Percentiles rank a stretch among this genome's conserved stretches.
phyloP scores from a whole-genome alignment of 2,329 filamentous ascomycete genomes.

The Aspergillus novoparasiticus region DNA sequence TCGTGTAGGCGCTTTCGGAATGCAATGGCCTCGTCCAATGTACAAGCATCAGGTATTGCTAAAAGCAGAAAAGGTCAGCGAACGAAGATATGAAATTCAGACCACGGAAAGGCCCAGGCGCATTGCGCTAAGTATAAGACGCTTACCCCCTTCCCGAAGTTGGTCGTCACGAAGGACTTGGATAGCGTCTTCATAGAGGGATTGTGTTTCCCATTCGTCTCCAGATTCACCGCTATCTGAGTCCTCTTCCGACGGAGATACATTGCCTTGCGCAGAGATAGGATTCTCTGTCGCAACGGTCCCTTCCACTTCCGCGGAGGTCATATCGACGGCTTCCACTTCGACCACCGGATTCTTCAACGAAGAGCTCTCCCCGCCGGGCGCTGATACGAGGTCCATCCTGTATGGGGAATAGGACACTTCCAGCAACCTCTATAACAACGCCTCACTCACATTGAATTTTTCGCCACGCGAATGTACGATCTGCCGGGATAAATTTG shows the following conservation, averaged over 20 bases:
- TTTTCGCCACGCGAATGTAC: slow-evolving; percentile 28
- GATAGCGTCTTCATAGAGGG: slow-evolving; percentile 64
- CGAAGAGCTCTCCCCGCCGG: slow-evolving; percentile 34
- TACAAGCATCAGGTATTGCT: slow-evolving; percentile 59
- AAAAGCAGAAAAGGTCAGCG: slow-evolving; percentile 1
- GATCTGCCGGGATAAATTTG: slow-evolving; percentile 29
- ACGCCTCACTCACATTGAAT: slow-evolving; percentile 34
- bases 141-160: slow-evolving; percentile 52
- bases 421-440: slow-evolving; percentile 35
- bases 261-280: slow-evolving; percentile 32
- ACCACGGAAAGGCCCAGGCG: slow-evolving; percentile 20
- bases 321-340: slow-evolving; percentile 37
- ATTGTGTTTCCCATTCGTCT: slow-evolving; percentile 63
- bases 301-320: slow-evolving; percentile 22
- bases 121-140: slow-evolving; percentile 21
- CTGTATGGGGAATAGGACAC: slow-evolving; percentile 34
- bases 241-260: slow-evolving; percentile 38
- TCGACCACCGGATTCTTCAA: slow-evolving; percentile 40
- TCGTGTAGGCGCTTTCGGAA: slow-evolving; percentile 72
- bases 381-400: slow-evolving; percentile 44
- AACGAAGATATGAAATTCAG: not conserved
- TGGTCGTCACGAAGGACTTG: slow-evolving; percentile 60
- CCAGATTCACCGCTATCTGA: slow-evolving; percentile 38
- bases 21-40: slow-evolving; percentile 67
- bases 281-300: slow-evolving; percentile 28